Evolutionary conservation across 2,329 filamentous ascomycete species (phyloP).

Genomic region (Trichoderma aggressivum): DNA sequence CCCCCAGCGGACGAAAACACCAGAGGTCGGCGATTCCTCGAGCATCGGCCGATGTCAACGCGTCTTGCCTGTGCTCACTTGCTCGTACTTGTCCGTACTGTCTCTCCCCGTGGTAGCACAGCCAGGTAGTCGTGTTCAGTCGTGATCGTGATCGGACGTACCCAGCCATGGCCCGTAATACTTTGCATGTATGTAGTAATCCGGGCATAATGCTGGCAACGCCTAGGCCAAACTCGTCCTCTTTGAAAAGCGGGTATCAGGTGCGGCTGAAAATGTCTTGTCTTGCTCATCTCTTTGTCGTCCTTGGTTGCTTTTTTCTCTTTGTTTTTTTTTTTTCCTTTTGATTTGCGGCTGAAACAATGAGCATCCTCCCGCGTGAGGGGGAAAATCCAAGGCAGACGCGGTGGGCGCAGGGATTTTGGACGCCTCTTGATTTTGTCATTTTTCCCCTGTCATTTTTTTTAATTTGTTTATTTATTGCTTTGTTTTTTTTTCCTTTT

Average conservation of each 20-base stretch:
- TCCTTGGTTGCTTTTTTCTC: background rate
- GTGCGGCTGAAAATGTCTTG: conserved; percentile 10
- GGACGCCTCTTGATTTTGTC: background rate
- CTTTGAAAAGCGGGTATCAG: background rate
- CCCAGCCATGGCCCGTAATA: background rate
- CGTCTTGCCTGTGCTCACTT: background rate
- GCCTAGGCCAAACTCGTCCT: background rate
- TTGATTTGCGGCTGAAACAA: background rate
- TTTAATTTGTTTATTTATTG: background rate
- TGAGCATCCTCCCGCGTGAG: background rate
- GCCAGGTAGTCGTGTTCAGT: background rate
- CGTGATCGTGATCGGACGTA: background rate
- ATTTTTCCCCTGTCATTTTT: background rate
- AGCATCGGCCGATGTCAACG: background rate
- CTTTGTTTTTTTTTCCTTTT: background rate
- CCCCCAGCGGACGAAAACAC: background rate
- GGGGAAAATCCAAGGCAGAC: background rate
- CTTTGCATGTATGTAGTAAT: background rate
- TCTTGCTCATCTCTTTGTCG: background rate
- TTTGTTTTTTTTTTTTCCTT: too few species aligned
- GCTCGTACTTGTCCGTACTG: background rate
- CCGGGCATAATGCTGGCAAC: background rate
- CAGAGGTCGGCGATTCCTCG: background rate
- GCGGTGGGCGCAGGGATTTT: background rate
- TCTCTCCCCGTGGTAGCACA: background rate